These are phyloP conservation scores for Diaporthe vaccinii DNA, from an alignment of 2,329 filamentous ascomycete genomes.

Conservation along the genomic window DNA sequence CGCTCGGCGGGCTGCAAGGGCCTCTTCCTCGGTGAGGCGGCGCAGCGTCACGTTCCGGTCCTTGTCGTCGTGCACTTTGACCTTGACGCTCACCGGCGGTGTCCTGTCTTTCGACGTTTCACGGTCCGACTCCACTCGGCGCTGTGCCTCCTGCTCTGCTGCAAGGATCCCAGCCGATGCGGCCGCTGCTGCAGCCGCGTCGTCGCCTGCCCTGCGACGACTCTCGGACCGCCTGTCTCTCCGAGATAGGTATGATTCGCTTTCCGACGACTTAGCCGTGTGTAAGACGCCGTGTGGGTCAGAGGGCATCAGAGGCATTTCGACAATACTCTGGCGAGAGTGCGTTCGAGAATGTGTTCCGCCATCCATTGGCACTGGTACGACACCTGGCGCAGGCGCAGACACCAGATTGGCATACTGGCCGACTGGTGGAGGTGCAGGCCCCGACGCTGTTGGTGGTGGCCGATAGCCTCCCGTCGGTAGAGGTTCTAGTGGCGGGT, in stretches of 20 bases:
- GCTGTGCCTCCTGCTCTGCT: conserved; percentile 59
- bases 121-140: conserved; percentile 48
- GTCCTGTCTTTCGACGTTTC: conserved; percentile 56
- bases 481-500: conserved; percentile 43
- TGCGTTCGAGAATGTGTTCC: conserved; percentile 52
- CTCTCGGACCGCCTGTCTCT: conserved; percentile 61
- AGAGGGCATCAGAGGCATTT: conserved; percentile 68
- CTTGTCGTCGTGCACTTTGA: conserved; percentile 72
- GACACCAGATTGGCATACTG: conserved; percentile 35
- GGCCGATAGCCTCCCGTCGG: conserved; percentile 51
- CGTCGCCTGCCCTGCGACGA: conserved; percentile 60
- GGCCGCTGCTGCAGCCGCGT: conserved; percentile 61
- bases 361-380: conserved; percentile 35
- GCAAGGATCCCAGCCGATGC: conserved; percentile 63
- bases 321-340: conserved; percentile 55
- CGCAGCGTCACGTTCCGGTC: conserved; percentile 73
- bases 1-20: conserved; percentile 57
- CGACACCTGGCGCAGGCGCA: conserved; percentile 28
- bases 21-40: conserved; percentile 72
- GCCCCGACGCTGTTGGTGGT: conserved; percentile 44
- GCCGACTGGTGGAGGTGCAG: conserved; percentile 35
- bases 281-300: conserved; percentile 64
- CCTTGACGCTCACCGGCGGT: conserved; percentile 67
- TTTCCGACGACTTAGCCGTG: conserved; percentile 53
- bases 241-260: conserved; percentile 58